Evolutionary conservation across 306 rosid species (phyloP).

Genomic region (Casuarina cunninghamiana): DNA sequence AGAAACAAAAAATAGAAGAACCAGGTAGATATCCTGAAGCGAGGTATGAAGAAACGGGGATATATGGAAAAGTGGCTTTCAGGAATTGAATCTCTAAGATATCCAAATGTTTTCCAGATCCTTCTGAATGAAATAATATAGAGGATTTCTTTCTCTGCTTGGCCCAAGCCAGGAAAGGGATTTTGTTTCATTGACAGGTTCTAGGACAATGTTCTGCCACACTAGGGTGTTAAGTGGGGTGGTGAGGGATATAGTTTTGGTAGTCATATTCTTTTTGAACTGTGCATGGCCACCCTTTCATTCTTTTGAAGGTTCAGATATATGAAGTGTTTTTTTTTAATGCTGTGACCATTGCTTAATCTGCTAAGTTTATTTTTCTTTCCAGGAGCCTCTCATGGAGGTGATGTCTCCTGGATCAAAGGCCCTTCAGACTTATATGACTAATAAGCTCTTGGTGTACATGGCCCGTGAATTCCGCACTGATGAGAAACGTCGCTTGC

Average conservation of each 20-base stretch:
- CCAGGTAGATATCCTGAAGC: not conserved
- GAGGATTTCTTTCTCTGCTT: not conserved
- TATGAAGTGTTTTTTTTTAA: not conserved
- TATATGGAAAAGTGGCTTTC: not conserved
- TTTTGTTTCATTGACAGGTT: not conserved
- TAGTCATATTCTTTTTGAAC: not conserved
- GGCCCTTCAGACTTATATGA: conserved; percentile 87
- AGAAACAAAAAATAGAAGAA: not conserved
- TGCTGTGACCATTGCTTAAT: not conserved
- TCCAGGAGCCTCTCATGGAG: conserved; percentile 98
- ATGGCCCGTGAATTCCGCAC: conserved; percentile 87
- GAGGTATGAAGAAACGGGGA: not conserved
- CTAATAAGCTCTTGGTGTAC: conserved; percentile 77
- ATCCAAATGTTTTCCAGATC: not conserved
- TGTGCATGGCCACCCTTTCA: not conserved
- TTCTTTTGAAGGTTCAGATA: not conserved
- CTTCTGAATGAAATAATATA: not conserved
- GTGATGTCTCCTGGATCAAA: conserved; percentile 93
- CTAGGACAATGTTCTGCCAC: not conserved
- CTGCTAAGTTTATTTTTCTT: conserved; percentile 23
- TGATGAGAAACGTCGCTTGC: conserved; percentile 65
- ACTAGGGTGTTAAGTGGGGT: not conserved
- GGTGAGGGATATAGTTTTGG: not conserved
- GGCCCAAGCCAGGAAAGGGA: not conserved
- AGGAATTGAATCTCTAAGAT: not conserved